A percentile compares a stretch with the other conserved stretches of the same genome.
phyloP scores from a whole-genome alignment of 495 filamentous ascomycete genomes.

The Neurospora terricola region DNA sequence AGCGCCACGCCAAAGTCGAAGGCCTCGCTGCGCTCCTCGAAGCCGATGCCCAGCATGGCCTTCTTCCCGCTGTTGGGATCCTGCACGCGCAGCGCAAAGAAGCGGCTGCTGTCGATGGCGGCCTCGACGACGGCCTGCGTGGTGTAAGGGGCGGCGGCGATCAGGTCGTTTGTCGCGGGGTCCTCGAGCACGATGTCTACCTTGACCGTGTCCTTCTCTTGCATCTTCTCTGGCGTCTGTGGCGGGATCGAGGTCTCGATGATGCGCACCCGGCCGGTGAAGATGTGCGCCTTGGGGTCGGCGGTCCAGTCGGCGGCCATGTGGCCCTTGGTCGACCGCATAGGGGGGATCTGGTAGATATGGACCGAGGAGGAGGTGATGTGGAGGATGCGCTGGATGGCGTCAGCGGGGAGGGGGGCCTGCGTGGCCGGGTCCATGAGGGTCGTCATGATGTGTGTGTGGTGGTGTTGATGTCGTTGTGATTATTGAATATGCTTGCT shows the following conservation, averaged over 20 bases:
- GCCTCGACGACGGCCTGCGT: constrained; percentile 51
- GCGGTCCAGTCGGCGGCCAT: constrained; percentile 68
- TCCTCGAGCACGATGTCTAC: constrained; percentile 71
- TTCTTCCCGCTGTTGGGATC: constrained; percentile 57
- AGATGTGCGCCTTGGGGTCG: constrained; percentile 58
- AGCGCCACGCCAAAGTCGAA: constrained; percentile 76
- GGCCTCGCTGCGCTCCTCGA: constrained; percentile 73
- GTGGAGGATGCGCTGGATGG: constrained; percentile 73
- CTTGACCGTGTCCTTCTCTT: constrained; percentile 44
- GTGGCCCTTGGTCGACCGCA: constrained; percentile 60
- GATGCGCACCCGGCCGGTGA: constrained; percentile 70
- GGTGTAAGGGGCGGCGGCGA: constrained; percentile 70
- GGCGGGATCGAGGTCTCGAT: constrained; percentile 53
- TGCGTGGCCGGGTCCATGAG: constrained; percentile 50
- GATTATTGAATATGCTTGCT: neutral
- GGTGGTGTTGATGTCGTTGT: neutral
- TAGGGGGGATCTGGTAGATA: constrained; percentile 70
- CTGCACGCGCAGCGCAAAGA: constrained; percentile 71
- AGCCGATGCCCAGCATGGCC: constrained; percentile 71
- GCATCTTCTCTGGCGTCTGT: neutral
- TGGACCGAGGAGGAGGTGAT: constrained; percentile 52
- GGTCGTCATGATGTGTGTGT: constrained; percentile 22
- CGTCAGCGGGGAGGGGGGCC: constrained; percentile 47
- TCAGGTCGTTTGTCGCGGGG: constrained; percentile 54
- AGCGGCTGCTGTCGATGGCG: constrained; percentile 61